Evolutionary conservation across 495 filamentous ascomycete genomes (phyloP), one percentile per base, ranked within the genome.

Genomic region (Tuber borchii): DNA sequence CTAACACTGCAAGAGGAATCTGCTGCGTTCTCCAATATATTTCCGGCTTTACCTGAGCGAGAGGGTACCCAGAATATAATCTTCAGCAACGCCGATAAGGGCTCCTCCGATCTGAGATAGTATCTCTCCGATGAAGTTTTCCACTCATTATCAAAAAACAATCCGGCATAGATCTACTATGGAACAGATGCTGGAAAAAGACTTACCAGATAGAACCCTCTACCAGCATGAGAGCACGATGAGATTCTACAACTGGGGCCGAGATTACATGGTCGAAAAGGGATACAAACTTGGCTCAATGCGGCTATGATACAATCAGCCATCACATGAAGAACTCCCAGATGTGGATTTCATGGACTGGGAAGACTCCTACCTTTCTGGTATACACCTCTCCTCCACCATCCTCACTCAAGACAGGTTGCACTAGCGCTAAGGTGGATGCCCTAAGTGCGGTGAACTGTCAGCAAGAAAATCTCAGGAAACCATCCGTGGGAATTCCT

Each of bases 221-320:
- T 95, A 97, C 79, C 92, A 97, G 79, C 86, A 90, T 71, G 96
- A 97, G 82, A 92, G 93, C 81, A 92, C 89, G 48, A 88, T 94
- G 80, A 90, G 89, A 69, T 99, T 95, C 84, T 86, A 97, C 39
- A 87, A 91, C 48, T 91, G 90, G 0, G 90, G 98, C 73, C 85
- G 90, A 61, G 87, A 88, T 7, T 93, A 91, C 81, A 87, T 97
- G 73, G 80, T 83, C 34, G 84, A 83, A 17, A 90, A 89, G 81
- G 90, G 88, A 20, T 82, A 86, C 34, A 86, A 82, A 65, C 82
- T 95, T 45, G 86, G 87, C 16, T 86, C 83, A 51, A 84, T 86
- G 19, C 86, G 89, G 22, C 79, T 82, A 56, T 78, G 79, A 51
- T 78, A 81, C 22, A 56, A 75, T 22, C 71, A 80, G 7, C 75